Evolutionary conservation across 495 filamentous ascomycete species (phyloP), one percentile per base, ranked within the genome.

Genomic region (Talaromyces nanjingensis): DNA sequence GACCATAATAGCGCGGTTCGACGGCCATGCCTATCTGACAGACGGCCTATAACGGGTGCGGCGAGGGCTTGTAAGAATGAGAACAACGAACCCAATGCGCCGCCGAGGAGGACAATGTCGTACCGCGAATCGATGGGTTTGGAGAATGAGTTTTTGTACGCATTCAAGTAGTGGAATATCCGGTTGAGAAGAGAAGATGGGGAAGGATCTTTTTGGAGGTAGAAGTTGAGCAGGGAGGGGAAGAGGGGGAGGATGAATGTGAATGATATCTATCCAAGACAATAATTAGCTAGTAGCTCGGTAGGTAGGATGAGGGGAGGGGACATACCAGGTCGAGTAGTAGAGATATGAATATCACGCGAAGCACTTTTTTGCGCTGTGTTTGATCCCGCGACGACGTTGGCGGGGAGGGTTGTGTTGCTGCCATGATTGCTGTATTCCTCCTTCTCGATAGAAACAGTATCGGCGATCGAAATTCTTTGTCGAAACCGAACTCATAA

Each of bases 161-260:
- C 80, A 75, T 99, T 97, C 33, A 99, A 84, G 70, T 88, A 92
- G 65, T 80, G 77, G 65, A 98, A 86, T 63, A 97, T 86, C 60
- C 81, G 84, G 63, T 89, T 87, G 33, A 99, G 86, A 47, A 96
- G 73, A 1, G 91, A 83, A 53, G 77, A 76, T 42, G 76, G 71
- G 4, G 81, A 78, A 59, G 82, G 83, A 62, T 85, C 79, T 61
- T 80, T 70, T 65, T 87, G 84, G 73, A 91, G 89, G 80, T 99
- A 99, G 83, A 97, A 98, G 70, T 92, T 86, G 72, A 98, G 86
- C 18, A 98, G 87, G 20, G 90, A 91, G 4, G 94, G 94, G 72
- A 97, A 98, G 52, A 98, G 86, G 1, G 94, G 94, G 5, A 98
- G 89, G 76, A 98, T 97, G 76, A 98, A 94, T n/a, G 96, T 98